Conservation (phyloP, 805 yeast genomes). For the Kazachstania africana region DNA sequence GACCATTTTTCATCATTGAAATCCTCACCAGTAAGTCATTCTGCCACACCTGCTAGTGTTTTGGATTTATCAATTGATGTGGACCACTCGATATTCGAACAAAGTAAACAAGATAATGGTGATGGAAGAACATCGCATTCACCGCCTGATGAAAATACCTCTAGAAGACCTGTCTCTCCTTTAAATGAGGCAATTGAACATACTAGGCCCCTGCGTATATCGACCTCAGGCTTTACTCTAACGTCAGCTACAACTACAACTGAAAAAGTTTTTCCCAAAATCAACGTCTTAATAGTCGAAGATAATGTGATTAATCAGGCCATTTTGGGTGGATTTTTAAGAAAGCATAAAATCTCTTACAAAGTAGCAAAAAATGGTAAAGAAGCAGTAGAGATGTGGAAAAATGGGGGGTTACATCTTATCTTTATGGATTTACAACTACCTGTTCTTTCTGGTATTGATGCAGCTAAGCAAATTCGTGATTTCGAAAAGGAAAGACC, state of each 20-base stretch:
- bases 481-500: slow-evolving; percentile 62
- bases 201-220: background rate
- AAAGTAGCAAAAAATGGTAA: slow-evolving; percentile 86
- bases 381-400: slow-evolving; percentile 92
- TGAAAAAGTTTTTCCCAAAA: slow-evolving; percentile 69
- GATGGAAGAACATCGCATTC: slow-evolving; percentile 2
- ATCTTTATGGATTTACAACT: slow-evolving; percentile 95
- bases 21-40: background rate
- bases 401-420: slow-evolving; percentile 85
- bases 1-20: background rate
- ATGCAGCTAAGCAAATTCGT: slow-evolving; percentile 86
- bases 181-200: background rate
- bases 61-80: background rate
- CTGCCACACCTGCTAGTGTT: background rate
- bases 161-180: background rate
- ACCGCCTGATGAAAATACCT: background rate
- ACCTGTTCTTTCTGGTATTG: slow-evolving; percentile 92
- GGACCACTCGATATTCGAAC: slow-evolving; percentile 15
- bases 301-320: slow-evolving; percentile 92
- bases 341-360: slow-evolving; percentile 73
- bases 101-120: slow-evolving; percentile 10
- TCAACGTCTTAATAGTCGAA: slow-evolving; percentile 87
- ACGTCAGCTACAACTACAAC: slow-evolving; percentile 14
- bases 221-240: background rate
- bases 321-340: slow-evolving; percentile 77